phyloP scores from a whole-genome alignment of 179 eudicot species.

The Carnegiea gigantea region DNA sequence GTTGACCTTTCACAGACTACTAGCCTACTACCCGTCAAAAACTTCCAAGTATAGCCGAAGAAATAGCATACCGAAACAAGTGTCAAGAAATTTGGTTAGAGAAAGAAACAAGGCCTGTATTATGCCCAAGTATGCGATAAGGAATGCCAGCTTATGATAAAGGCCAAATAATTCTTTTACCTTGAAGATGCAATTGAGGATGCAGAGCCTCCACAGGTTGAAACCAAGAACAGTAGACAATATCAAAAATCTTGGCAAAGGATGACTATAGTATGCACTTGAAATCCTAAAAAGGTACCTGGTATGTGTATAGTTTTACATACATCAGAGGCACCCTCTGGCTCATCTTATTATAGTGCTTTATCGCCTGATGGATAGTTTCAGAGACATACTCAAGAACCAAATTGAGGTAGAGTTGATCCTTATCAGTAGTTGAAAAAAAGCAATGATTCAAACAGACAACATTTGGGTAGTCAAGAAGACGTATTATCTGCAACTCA shows the following conservation, averaged over 20 bases:
- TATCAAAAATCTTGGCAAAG: not conserved
- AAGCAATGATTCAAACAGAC: conserved; percentile 68
- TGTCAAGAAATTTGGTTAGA: no score
- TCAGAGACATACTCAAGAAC: conserved; percentile 74
- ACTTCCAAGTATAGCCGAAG: no score
- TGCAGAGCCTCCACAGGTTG: not conserved
- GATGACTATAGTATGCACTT: not conserved
- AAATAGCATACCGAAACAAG: no score
- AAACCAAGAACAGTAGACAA: not conserved
- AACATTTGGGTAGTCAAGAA: conserved; percentile 71
- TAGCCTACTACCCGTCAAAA: no score
- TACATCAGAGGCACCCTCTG: conserved; percentile 75
- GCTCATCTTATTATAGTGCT: conserved; percentile 64
- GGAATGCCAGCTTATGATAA: not conserved
- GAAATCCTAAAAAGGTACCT: conserved; percentile 35
- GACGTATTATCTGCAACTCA: conserved; percentile 71
- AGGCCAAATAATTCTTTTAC: conserved; percentile 18
- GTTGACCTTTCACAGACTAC: no score
- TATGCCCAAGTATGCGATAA: not conserved
- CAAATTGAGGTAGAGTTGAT: conserved; percentile 68
- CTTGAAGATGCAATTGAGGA: conserved; percentile 30
- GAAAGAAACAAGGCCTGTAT: not conserved
- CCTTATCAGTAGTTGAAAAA: conserved; percentile 66
- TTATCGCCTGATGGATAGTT: conserved; percentile 59
- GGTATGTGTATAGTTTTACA: conserved; percentile 63